Base-by-base conservation (phyloP, 164 flowering plant species). In the Hamamelis virginiana region DNA sequence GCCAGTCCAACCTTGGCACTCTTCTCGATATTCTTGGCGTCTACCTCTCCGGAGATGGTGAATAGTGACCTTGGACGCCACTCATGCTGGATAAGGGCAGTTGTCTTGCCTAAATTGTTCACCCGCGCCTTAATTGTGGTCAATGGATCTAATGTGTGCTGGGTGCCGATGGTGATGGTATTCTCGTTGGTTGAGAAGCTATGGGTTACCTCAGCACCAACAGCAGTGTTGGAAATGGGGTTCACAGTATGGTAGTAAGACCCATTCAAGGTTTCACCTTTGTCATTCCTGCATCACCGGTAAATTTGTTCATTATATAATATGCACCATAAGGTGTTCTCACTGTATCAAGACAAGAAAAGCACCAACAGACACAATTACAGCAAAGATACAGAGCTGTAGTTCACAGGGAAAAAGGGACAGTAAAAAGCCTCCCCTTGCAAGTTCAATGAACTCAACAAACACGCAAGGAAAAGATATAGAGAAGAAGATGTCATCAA, bases 41-140 rank as follows among this genome's bases (percentile, higher is more conserved):
- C 88, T 15, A 86, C 86, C 76, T 86, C 88, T 9, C 88, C 90
- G 8, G 86, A 84, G 58, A 86, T 19, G 62, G 91, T 87, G 78
- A 87, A 65, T 22, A 82, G 68, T 9, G 91, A 87, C 72, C 66
- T 82, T 48, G 89, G 89, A 44, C 89, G 82, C 87, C 89, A 85
- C 76, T 83, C 83, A 9, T 87, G 89, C 77, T 87, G 91, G 63
- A 87, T 74, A 12, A 87, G 80, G 8, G 83, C 87, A 59, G 74
- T 85, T 11, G 80, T 82, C 67, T 70, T 77, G 55, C 90, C 90
- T 51, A 52, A 69, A 73, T 79, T 83, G 85, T 86, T 85, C 69
- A 85, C 76, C 25, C 85, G 80, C 15, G 80, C 89, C 82, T 87
- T 87, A 67, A 87, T 72, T 10, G 74, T 46, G 52, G 91, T 87